Evolutionary conservation across 2,329 filamentous ascomycete species (phyloP).

Genomic region (Stemphylium lycopersici): DNA sequence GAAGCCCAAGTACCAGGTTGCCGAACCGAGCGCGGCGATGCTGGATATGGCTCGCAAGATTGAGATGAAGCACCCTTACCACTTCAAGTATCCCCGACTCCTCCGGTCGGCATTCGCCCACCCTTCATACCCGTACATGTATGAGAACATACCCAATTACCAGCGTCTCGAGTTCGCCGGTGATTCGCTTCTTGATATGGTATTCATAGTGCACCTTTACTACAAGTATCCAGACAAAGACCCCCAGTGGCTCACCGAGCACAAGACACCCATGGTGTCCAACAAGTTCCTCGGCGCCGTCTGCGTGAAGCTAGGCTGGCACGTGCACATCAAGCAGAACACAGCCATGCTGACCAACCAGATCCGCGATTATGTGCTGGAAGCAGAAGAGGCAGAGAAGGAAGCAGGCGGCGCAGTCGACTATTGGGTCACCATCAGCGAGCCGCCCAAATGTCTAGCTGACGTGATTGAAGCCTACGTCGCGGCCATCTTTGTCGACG

Average conservation of each 20-base stretch:
- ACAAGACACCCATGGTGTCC: conserved; percentile 99
- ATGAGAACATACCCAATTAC: conserved; percentile 83
- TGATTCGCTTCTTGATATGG: conserved; percentile 86
- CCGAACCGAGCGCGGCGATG: conserved; percentile 68
- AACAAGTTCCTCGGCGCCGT: conserved; percentile 91
- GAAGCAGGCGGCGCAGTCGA: conserved; percentile 60
- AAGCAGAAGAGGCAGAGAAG: conserved; percentile 62
- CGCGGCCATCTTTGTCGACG: conserved; percentile 91
- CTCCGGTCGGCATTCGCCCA: conserved; percentile 87
- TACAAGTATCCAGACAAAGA: conserved; percentile 76
- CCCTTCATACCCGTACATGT: conserved; percentile 76
- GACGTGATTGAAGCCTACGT: conserved; percentile 90
- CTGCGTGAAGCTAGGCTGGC: conserved; percentile 77
- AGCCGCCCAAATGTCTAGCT: conserved; percentile 77
- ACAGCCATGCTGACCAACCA: conserved; percentile 58
- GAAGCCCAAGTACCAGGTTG: conserved; percentile 73
- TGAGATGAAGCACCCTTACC: conserved; percentile 63
- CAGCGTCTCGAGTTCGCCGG: conserved; percentile 92
- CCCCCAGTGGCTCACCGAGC: conserved; percentile 96
- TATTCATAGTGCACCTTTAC: conserved; percentile 82
- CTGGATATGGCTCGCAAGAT: conserved; percentile 70
- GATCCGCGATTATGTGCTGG: conserved; percentile 61
- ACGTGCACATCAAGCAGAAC: conserved; percentile 69
- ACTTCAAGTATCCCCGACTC: conserved; percentile 76
- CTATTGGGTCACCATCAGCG: conserved; percentile 68